phyloP scores from a whole-genome alignment of 2,329 filamentous ascomycete genomes.

The Botrytis cinerea region DNA sequence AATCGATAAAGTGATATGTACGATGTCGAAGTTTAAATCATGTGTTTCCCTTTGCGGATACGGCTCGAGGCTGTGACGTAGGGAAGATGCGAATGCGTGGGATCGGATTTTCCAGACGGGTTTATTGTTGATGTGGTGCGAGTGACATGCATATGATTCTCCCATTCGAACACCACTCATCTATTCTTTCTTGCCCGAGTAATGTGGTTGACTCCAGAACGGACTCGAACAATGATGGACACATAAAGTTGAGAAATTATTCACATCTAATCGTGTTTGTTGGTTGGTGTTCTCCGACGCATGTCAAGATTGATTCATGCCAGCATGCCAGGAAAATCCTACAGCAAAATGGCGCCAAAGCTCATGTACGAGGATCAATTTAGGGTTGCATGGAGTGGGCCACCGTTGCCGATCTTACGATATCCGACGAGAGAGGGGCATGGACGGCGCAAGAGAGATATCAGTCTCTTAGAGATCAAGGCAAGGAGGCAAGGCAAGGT shows the following conservation, averaged over 20 bases:
- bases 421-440: background rate
- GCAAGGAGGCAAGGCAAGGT: background rate
- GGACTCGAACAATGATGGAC: background rate
- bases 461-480: background rate
- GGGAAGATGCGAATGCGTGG: background rate
- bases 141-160: background rate
- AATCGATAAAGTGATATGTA: conserved; percentile 12
- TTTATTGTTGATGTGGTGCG: background rate
- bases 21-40: conserved; percentile 11
- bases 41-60: conserved; percentile 11
- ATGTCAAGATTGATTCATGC: background rate
- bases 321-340: background rate
- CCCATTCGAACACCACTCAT: background rate
- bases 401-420: conserved; percentile 1
- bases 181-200: background rate
- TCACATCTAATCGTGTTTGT: background rate
- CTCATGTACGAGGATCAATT: conserved; percentile 4
- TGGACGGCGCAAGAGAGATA: background rate
- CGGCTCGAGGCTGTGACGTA: conserved; percentile 15
- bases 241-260: background rate
- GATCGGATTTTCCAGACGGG: background rate
- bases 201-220: background rate
- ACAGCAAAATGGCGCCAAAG: background rate
- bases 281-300: background rate
- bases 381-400: conserved; percentile 7